These are phyloP conservation scores for Oenanthe sinensis DNA, from an alignment of 129 eudicot genomes.

Conservation along the genomic window DNA sequence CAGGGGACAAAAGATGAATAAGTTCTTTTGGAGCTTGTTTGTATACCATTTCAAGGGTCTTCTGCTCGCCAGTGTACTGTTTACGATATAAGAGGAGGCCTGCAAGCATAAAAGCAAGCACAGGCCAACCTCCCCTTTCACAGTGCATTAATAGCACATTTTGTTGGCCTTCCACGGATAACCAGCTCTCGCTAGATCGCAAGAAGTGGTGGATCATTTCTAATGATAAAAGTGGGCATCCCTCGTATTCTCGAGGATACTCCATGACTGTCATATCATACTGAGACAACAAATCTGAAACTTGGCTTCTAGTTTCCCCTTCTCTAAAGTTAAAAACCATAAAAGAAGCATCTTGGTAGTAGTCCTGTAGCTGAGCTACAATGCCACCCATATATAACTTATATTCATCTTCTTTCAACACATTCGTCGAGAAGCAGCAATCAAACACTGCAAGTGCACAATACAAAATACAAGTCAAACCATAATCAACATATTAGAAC, in stretches of 20 bases:
- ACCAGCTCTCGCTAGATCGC: constrained; percentile 56
- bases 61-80: constrained; percentile 56
- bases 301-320: constrained; percentile 39
- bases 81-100: constrained; percentile 52
- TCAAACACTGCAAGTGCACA: constrained; percentile 44
- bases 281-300: constrained; percentile 47
- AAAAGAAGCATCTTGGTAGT: constrained; percentile 52
- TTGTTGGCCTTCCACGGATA: constrained; percentile 52
- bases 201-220: constrained; percentile 67
- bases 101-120: constrained; percentile 68
- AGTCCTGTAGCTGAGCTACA: constrained; percentile 53
- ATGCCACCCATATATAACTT: constrained; percentile 42
- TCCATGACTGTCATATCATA: constrained; percentile 61
- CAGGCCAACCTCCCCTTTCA: constrained; percentile 69
- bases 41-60: constrained; percentile 61
- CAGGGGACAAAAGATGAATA: constrained; percentile 69
- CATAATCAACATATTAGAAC: background rate
- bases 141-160: constrained; percentile 63
- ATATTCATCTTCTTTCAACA: constrained; percentile 50
- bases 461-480: background rate
- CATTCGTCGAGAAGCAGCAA: constrained; percentile 53
- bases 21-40: constrained; percentile 74
- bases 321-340: constrained; percentile 55
- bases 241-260: constrained; percentile 53
- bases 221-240: constrained; percentile 47